Base-by-base conservation (phyloP, 1,139 yeast species). In the Saccharomycopsis crataegensis region DNA sequence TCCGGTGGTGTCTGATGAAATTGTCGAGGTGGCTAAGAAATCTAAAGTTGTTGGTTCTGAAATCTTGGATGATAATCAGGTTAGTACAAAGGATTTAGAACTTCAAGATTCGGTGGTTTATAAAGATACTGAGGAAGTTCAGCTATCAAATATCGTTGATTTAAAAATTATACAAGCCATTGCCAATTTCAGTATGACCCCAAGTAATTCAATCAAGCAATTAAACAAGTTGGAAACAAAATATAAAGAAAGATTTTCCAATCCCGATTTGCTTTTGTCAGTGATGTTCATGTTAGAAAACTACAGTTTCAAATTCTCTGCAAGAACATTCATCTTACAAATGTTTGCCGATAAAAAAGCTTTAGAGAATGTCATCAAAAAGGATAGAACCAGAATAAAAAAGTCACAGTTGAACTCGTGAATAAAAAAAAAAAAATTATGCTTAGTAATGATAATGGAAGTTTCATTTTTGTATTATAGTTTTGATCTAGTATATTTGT, bases 251-350 rank as follows among this genome's bases (percentile, higher is more conserved):
- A 65, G 79, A 17, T 89, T 88, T 66, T 79, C 76, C 50, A 77
- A 72, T 37, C 75, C 80, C 9, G 79, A 74, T 8, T 69, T 88
- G 53, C 83, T 86, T 62, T 67, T 76, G 57, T 78, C 82, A 54
- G 80, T 85, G 2, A 73, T 87, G 63, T 73, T 76, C 52, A 71
- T 85, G 55, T 73, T 90, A 60, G 90, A 84, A 57, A 73, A 74
- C 54, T 90, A 85, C 61, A 79, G 79, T 56, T 87, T 82, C 68
- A 79, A 84, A 57, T 78, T 77, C 49, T 77, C 78, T 8, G 80
- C 82, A 43, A 70, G 96, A 45, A 76, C 81, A 60, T 86, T 83
- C 62, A 73, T 90, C 8, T 76, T 89, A 61, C 91, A 83, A 51
- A 69, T 87, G 57, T 83, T 89, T 62, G 75, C 78, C 50, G 79